These are phyloP conservation scores for Claviceps purpurea DNA, from an alignment of 2,329 filamentous ascomycete species.

Conservation along the genomic window DNA sequence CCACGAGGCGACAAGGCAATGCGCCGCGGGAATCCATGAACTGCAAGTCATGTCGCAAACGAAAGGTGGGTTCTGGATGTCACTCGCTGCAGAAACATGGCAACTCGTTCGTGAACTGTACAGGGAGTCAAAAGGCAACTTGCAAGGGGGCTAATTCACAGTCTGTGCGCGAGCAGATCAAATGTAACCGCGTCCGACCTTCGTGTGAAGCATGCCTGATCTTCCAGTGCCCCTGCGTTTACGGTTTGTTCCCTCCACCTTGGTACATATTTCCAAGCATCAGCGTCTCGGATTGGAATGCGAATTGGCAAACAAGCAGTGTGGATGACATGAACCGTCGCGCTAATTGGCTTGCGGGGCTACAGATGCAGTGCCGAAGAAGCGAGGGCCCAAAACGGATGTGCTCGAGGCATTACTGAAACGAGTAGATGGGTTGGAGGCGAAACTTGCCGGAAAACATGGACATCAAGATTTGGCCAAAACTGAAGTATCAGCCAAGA, in stretches of 20 bases:
- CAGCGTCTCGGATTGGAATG: no score
- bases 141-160: neutral
- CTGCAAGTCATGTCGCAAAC: conserved; percentile 85
- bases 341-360: neutral
- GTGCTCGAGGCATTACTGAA: conserved; percentile 75
- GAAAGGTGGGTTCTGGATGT: conserved; percentile 50
- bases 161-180: conserved; percentile 52
- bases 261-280: neutral
- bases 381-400: conserved; percentile 80
- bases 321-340: no score
- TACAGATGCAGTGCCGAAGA: conserved; percentile 76
- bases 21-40: conserved; percentile 88
- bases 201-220: conserved; percentile 82
- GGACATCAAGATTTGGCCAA: conserved; percentile 13
- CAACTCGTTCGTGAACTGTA: neutral
- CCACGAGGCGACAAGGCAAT: conserved; percentile 54
- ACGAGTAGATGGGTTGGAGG: conserved; percentile 73
- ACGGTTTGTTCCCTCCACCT: conserved; percentile 46
- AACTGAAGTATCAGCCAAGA: neutral
- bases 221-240: conserved; percentile 78
- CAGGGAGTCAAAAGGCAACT: neutral
- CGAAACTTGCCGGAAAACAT: conserved; percentile 59
- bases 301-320: no score
- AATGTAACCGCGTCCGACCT: conserved; percentile 75
- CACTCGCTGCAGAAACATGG: no score